A percentile compares a stretch with the other conserved stretches of the same genome.
Conservation (phyloP, 1,284 basidiomycete species). For the Mycena citricolor region DNA sequence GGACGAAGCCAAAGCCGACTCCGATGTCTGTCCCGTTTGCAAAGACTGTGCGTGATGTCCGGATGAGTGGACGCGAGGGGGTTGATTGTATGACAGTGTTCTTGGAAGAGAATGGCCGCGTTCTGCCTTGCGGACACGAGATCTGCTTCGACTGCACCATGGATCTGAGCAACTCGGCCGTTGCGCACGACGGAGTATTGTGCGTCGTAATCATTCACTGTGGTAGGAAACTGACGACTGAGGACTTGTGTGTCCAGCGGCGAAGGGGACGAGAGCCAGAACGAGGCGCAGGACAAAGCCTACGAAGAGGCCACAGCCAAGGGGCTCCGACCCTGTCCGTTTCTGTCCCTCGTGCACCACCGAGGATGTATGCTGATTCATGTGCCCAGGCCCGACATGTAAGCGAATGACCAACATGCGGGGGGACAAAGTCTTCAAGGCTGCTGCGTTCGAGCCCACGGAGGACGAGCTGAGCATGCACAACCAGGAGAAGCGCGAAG, state of each 20-base stretch:
- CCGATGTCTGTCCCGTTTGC: slow-evolving; percentile 50
- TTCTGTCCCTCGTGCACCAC: not conserved
- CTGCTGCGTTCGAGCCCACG: slow-evolving; percentile 56
- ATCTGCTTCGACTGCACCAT: slow-evolving; percentile 59
- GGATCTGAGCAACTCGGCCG: slow-evolving; percentile 47
- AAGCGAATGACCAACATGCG: slow-evolving; percentile 56
- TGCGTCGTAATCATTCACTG: no score
- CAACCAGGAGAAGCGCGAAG: slow-evolving; percentile 28
- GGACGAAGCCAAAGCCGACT: slow-evolving; percentile 38
- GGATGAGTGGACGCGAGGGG: no score
- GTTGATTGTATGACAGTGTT: slow-evolving; percentile 37
- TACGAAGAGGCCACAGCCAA: slow-evolving; percentile 56
- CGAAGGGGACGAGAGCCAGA: slow-evolving; percentile 53
- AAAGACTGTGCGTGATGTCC: slow-evolving; percentile 51
- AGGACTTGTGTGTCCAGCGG: slow-evolving; percentile 41
- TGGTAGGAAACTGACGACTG: no score
- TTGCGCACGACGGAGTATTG: slow-evolving; percentile 59
- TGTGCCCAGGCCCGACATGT: slow-evolving; percentile 51
- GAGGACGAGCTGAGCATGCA: slow-evolving; percentile 40
- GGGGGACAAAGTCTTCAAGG: slow-evolving; percentile 48
- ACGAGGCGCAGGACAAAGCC: slow-evolving; percentile 50
- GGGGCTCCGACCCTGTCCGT: slow-evolving; percentile 58
- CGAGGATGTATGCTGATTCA: not conserved
- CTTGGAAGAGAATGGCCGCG: slow-evolving; percentile 46
- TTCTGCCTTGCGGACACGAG: slow-evolving; percentile 61